Conservation (phyloP, 2,329 filamentous ascomycete species). For the Dactylonectria estremocensis region DNA sequence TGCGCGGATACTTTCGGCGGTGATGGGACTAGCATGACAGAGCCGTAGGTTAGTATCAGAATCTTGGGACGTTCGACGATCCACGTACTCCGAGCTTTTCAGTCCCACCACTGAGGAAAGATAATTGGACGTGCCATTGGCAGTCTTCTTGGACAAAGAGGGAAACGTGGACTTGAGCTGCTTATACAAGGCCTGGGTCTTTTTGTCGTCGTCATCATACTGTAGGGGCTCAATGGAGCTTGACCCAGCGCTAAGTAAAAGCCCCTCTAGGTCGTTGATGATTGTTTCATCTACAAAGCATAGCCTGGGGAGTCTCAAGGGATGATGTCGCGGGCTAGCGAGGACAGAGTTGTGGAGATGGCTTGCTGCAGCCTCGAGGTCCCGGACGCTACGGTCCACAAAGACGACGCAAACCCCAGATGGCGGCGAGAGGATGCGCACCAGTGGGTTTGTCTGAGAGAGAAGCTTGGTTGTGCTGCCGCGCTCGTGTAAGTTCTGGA, state of each 20-base stretch:
- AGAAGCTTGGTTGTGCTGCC: not conserved
- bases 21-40: not conserved
- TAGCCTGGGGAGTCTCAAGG: not conserved
- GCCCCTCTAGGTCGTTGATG: not conserved
- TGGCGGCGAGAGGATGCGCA: constrained; percentile 6
- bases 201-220: not conserved
- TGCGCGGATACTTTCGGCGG: not conserved
- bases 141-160: not conserved
- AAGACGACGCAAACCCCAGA: not conserved
- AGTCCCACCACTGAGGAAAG: not conserved
- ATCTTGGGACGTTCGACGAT: not conserved
- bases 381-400: not conserved
- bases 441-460: not conserved
- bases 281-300: constrained; percentile 11
- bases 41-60: too few relatives aligned
- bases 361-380: not conserved
- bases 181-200: not conserved
- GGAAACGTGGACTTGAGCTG: not conserved
- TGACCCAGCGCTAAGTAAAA: not conserved
- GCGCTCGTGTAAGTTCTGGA: not conserved
- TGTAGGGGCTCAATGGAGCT: not conserved
- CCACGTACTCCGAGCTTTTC: constrained; percentile 7
- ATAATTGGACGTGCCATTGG: not conserved
- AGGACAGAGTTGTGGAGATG: not conserved
- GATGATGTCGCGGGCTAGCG: not conserved